Conservation (phyloP, 177 flowering plant species). For the Vitis hybrid region DNA sequence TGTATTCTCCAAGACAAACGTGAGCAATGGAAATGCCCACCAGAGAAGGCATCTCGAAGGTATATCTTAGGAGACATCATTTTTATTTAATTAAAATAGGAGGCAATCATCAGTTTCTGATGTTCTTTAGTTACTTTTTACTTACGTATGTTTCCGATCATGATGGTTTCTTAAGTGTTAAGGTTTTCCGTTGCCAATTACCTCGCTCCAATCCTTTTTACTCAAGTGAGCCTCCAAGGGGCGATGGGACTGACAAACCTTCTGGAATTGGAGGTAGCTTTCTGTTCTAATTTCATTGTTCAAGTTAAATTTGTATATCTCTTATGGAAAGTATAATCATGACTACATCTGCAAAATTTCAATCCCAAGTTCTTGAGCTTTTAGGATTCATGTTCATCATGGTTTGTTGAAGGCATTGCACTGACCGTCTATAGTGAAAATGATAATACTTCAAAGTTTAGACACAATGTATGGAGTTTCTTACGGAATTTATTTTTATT, state of each 20-base stretch:
- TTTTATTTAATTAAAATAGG: neutral
- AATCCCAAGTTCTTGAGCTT: too few species aligned
- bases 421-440: too few species aligned
- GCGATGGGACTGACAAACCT: conserved; percentile 58
- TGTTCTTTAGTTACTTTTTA: neutral
- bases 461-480: neutral
- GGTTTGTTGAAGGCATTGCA: too few species aligned
- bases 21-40: conserved; percentile 68
- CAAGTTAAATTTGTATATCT: neutral
- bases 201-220: conserved; percentile 69
- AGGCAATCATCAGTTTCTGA: neutral
- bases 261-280: conserved; percentile 56
- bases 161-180: conserved; percentile 58
- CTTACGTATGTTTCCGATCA: conserved; percentile 8
- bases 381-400: too few species aligned
- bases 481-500: neutral
- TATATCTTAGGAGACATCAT: conserved; percentile 15
- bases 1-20: conserved; percentile 83
- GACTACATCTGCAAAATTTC: too few species aligned
- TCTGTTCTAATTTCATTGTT: neutral
- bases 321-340: too few species aligned
- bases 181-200: conserved; percentile 86
- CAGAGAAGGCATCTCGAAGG: conserved; percentile 65
- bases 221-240: conserved; percentile 64
- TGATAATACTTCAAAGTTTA: neutral